Evolutionary conservation across 2,329 filamentous ascomycete species (phyloP), one percentile per base, ranked within the genome.

Genomic region (Microcyclosporella mali): DNA sequence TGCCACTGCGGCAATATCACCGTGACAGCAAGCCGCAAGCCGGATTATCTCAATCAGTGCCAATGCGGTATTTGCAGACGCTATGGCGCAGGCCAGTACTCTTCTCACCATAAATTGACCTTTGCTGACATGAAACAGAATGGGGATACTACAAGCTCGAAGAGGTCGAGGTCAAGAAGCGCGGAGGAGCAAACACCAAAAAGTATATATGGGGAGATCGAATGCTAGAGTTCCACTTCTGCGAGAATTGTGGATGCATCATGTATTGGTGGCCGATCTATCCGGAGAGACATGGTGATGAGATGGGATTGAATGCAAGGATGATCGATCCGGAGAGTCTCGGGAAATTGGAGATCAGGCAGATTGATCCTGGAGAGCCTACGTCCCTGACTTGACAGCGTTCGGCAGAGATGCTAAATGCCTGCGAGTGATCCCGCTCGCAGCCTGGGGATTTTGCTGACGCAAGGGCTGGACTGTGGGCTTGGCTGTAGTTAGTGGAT

Each of bases 1-100:
- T 59, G 56, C 44, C 56, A 57, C 41, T 59, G 56, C 46, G 54
- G 53, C 46, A 50, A 48, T 37, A 57, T 59, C 46, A 43, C 43
- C 15, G 39, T 59, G 21, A 56, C 43, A n/a, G 52, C 51, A 12
- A 52, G 47, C 12, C 43, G 42, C 11, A 43, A 15, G 27, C 50
- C 49, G 4, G 41, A 49, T 18, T 16, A 50, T 9, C 40, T 51
- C 50, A 56, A 56, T 33, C 45, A 44, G 31, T 58, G 56, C 28
- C 56, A 51, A 45, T 58, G 56, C 47, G 47, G 48, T 25, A 47
- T 58, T 36, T 58, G 56, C 45, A 37, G 51, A 10, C 53, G 55
- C 40, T 58, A 58, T 41, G 56, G 39, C 17, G 56, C 21, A 25
- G 21, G 9, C 9, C 6, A 25, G 21, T 25, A 9, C 21, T 25